These are phyloP conservation scores for Cladosporium sp. DNA, from an alignment of 2,329 filamentous ascomycete species.

Conservation along the genomic window DNA sequence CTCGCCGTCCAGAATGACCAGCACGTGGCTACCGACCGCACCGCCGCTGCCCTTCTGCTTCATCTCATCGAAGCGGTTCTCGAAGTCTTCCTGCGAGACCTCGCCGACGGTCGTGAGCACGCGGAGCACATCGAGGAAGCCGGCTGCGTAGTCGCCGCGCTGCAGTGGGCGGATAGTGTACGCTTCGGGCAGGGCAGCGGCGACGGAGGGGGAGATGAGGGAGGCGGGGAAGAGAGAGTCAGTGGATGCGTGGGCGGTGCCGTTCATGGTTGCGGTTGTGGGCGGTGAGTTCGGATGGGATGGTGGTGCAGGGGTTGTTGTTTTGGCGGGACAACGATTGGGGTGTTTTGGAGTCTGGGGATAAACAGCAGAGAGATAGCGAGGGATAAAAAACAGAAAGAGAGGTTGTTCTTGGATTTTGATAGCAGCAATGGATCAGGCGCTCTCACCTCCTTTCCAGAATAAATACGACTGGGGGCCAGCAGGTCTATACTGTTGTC, in stretches of 20 bases:
- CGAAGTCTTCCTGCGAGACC: conserved; percentile 68
- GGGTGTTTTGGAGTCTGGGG: neutral
- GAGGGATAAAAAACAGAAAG: neutral
- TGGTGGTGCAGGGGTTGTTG: neutral
- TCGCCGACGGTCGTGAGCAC: conserved; percentile 93
- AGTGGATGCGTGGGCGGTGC: conserved; percentile 2
- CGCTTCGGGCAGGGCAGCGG: conserved; percentile 66
- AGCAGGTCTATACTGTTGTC: conserved; percentile 5
- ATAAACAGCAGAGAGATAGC: too few species aligned
- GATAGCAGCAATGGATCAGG: too few species aligned
- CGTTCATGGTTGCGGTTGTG: conserved; percentile 8
- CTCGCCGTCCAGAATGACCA: conserved; percentile 74
- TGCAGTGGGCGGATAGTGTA: conserved; percentile 80
- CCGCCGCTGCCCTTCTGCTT: conserved; percentile 39
- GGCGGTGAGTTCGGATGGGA: neutral
- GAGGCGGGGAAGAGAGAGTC: conserved; percentile 63
- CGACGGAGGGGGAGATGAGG: conserved; percentile 73
- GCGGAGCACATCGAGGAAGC: conserved; percentile 85
- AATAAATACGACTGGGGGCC: too few species aligned
- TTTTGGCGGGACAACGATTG: neutral
- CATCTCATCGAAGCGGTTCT: conserved; percentile 79
- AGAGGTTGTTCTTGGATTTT: too few species aligned
- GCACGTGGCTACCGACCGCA: conserved; percentile 70
- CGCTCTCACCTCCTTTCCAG: too few species aligned
- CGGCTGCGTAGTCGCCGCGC: conserved; percentile 69